These are phyloP conservation scores for Phyllosticta citrichinensis DNA, from an alignment of 2,329 filamentous ascomycete species.

Conservation along the genomic window DNA sequence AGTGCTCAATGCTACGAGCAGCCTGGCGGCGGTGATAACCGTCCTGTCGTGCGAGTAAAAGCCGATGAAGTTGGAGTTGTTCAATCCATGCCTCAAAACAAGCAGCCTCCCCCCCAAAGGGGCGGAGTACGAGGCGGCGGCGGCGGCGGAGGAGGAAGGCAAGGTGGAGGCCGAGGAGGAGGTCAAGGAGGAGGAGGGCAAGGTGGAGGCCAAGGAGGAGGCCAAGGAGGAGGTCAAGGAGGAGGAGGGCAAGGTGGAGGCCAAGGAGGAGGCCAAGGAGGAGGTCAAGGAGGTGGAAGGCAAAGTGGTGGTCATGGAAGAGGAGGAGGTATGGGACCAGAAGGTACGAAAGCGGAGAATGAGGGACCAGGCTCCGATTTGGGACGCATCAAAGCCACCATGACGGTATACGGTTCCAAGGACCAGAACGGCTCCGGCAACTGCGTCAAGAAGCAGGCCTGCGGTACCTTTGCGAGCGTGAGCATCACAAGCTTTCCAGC, in stretches of 20 bases:
- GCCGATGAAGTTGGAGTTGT: background rate
- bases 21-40: background rate
- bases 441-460: slow-evolving; percentile 12
- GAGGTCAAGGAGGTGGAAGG: background rate
- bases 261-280: background rate
- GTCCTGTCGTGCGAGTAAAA: background rate
- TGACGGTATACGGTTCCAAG: slow-evolving; percentile 13
- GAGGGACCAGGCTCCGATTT: background rate
- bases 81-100: background rate
- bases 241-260: background rate
- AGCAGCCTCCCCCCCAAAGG: too few species aligned
- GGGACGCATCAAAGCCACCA: slow-evolving; percentile 6
- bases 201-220: background rate
- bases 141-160: background rate
- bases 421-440: slow-evolving; percentile 12
- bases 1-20: background rate
- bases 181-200: background rate
- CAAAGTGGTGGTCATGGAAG: too few species aligned
- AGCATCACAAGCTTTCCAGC: background rate
- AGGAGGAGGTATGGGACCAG: background rate
- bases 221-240: too few species aligned
- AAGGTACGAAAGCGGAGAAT: background rate
- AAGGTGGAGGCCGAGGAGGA: background rate
- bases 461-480: slow-evolving; percentile 13
- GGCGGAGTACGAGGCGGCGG: background rate